Conservation (phyloP, 139 green algal genomes). For the Chlamydomonas incerta region DNA sequence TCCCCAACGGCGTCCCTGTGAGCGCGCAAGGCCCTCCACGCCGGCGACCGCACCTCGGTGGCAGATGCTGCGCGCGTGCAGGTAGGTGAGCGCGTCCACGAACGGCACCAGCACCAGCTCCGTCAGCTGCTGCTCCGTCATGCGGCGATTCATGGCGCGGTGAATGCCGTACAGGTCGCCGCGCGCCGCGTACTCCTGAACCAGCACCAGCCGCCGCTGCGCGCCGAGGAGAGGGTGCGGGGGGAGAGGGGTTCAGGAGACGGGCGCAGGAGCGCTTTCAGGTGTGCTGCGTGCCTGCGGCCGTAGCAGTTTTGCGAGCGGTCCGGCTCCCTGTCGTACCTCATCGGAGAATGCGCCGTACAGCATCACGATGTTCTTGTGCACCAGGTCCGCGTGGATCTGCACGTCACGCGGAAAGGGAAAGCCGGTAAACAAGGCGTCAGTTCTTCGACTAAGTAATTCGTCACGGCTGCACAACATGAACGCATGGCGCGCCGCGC, state of each 20-base stretch:
- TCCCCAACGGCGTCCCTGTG: too few species aligned
- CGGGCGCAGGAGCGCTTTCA: too few species aligned
- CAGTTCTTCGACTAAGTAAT: too few species aligned
- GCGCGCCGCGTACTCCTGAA: neutral
- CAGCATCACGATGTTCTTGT: conserved; percentile 43
- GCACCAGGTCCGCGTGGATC: conserved; percentile 34
- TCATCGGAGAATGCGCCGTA: conserved; percentile 33
- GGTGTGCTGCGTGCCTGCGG: too few species aligned
- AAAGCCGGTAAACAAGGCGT: too few species aligned
- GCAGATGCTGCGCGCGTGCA: conserved; percentile 26
- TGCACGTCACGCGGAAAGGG: neutral
- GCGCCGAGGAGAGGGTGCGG: neutral
- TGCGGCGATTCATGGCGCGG: neutral
- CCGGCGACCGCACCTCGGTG: neutral
- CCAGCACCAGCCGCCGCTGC: conserved; percentile 19
- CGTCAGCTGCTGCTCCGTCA: conserved; percentile 13
- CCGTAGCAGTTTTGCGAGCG: too few species aligned
- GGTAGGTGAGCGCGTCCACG: conserved; percentile 24
- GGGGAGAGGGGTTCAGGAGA: too few species aligned
- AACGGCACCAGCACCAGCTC: conserved; percentile 33
- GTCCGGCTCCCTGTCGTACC: too few species aligned
- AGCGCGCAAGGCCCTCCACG: too few species aligned
- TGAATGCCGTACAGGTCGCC: conserved; percentile 19
- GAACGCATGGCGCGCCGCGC: neutral
- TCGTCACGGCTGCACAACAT: too few species aligned